A percentile compares a stretch with the other conserved stretches of the same genome.
phyloP scores from a whole-genome alignment of 495 filamentous ascomycete genomes.

The Barbatosphaeria neglecta region DNA sequence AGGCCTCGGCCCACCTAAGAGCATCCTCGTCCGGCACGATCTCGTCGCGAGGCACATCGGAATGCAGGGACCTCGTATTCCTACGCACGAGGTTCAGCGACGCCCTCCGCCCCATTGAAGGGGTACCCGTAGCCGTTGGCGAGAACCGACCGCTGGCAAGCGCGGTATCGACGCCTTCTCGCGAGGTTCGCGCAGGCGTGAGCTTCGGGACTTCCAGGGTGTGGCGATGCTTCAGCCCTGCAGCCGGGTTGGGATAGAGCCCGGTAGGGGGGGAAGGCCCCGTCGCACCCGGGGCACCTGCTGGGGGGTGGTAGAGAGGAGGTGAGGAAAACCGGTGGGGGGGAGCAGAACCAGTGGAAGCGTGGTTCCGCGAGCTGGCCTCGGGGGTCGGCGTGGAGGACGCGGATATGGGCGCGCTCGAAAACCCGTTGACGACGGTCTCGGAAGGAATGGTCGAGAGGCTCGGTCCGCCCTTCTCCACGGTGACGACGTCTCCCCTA shows the following conservation, averaged over 20 bases:
- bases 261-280: constrained; percentile 24
- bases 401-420: neutral
- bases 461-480: constrained; percentile 12
- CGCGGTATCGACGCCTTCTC: constrained; percentile 51
- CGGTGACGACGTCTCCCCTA: constrained; percentile 16
- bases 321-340: constrained; percentile 68
- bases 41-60: constrained; percentile 73
- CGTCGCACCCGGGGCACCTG: constrained; percentile 26
- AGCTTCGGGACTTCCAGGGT: constrained; percentile 76
- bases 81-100: constrained; percentile 72
- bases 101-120: constrained; percentile 52
- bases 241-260: constrained; percentile 30
- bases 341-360: no score
- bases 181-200: constrained; percentile 33
- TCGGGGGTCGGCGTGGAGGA: constrained; percentile 25
- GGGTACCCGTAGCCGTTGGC: constrained; percentile 42
- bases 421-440: neutral
- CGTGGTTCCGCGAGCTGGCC: constrained; percentile 23
- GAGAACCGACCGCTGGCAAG: constrained; percentile 72
- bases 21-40: constrained; percentile 77
- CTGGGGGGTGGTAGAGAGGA: constrained; percentile 40
- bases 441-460: constrained; percentile 1
- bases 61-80: constrained; percentile 72
- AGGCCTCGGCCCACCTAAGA: constrained; percentile 80
- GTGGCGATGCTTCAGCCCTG: constrained; percentile 66